Percentiles rank a stretch among this genome's conserved stretches.
phyloP scores from a whole-genome alignment of 106 monocot species.

The Alisma plantagoaquatica region DNA sequence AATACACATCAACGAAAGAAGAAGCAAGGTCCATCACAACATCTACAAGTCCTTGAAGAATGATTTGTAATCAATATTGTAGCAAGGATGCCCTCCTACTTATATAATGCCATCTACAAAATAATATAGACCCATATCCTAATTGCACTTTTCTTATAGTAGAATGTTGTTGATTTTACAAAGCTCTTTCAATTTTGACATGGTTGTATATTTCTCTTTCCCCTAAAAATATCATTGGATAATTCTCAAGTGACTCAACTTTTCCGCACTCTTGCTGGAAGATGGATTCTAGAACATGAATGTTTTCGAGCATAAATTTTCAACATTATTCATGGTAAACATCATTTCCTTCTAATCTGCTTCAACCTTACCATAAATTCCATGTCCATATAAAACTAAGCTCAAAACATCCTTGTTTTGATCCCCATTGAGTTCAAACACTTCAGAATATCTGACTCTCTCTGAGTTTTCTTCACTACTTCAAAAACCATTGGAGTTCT shows the following conservation, averaged over 20 bases:
- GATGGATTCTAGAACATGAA: slow-evolving; percentile 73
- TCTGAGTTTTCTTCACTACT: slow-evolving; percentile 21
- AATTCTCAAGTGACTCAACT: slow-evolving; percentile 18
- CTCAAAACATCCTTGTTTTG: neutral
- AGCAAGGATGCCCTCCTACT: too few species aligned
- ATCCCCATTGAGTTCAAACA: neutral
- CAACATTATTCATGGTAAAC: slow-evolving; percentile 32
- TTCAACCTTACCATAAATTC: slow-evolving; percentile 11
- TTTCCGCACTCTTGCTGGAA: slow-evolving; percentile 56
- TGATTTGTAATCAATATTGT: too few species aligned
- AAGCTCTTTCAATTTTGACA: slow-evolving; percentile 73
- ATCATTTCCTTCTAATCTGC: slow-evolving; percentile 23
- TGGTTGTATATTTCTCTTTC: slow-evolving; percentile 54
- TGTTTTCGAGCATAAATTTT: slow-evolving; percentile 54
- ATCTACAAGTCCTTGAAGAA: too few species aligned
- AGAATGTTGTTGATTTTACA: slow-evolving; percentile 79
- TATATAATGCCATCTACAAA: too few species aligned
- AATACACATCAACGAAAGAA: too few species aligned
- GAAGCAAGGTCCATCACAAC: too few species aligned
- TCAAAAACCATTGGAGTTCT: slow-evolving; percentile 58
- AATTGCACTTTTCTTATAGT: slow-evolving; percentile 57
- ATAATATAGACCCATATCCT: too few species aligned
- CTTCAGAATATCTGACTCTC: slow-evolving; percentile 6
- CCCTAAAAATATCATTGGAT: slow-evolving; percentile 37
- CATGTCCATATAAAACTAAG: slow-evolving; percentile 5